Base-by-base conservation (phyloP, 2,329 filamentous ascomycete species). In the Epichloe uncinata region DNA sequence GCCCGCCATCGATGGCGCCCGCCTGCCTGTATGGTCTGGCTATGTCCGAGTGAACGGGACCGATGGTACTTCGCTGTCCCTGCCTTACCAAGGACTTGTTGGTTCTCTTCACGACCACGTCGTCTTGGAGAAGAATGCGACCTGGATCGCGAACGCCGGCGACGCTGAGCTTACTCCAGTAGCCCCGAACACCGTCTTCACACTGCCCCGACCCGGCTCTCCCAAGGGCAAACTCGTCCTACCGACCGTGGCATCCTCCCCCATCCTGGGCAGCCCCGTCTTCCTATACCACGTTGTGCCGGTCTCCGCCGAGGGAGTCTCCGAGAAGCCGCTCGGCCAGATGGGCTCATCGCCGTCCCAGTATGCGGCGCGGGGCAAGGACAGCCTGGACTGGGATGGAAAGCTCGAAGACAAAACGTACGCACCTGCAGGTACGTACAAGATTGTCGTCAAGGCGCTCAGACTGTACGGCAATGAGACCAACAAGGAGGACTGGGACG, bases 391-490 rank as follows among this genome's bases (percentile, higher is more conserved):
- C 4, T 75, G 69, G 65, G 65, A 71, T 50, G 72, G 72, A 30
- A 58, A 58, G 45, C 56, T 74, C 6, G 60, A 61, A 0, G 64
- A 69, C 13, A 70, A 69, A 18, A 60, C 52, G 0, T 71, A 69
- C 47, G 70, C 63, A 5, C 64, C 68, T 7, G 60, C 64, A 6
- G 73, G 71, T 11, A 51, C 53, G 6, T 74, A 75, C 63, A 69
- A 66, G 60, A 59, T 74, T 42, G 62, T 58, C 3, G 58, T 73
- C 47, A 65, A 65, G 56, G 66, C 70, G 20, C 61, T 74, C 50
- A 67, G 66, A 54, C 63, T 74, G 51, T 72, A 69, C 49, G 72
- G 73, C 8, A 62, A 74, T 49, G 53, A 58, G 6, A 54, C 59
- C 3, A 56, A 64, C 51, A 49, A 57, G 0, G 58, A 56, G 5